These are phyloP conservation scores for Penicillium paxilli DNA, from an alignment of 495 filamentous ascomycete genomes.

Conservation along the genomic window DNA sequence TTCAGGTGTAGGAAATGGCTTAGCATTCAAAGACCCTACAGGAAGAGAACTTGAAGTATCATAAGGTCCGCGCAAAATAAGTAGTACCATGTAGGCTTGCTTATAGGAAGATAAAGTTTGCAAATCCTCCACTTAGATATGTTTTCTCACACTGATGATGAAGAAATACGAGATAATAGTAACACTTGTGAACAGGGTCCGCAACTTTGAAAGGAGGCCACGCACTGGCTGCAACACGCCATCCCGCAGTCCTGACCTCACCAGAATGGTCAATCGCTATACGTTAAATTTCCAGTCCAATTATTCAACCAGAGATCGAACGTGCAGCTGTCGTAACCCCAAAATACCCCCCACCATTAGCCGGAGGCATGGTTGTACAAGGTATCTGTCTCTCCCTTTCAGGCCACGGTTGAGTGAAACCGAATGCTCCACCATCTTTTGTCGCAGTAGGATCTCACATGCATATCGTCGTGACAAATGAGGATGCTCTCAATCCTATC, in stretches of 20 bases:
- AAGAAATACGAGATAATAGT: background rate
- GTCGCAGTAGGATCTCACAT: conserved; percentile 9
- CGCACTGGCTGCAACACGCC: background rate
- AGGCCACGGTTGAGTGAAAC: conserved; percentile 6
- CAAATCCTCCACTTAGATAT: no score
- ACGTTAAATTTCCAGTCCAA: background rate
- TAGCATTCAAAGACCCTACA: no score
- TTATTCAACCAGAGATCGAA: background rate
- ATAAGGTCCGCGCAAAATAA: no score
- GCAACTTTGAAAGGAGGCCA: background rate
- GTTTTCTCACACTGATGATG: no score
- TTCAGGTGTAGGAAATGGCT: no score
- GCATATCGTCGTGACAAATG: background rate
- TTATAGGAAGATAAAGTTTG: no score
- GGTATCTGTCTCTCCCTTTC: background rate
- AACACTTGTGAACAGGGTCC: no score
- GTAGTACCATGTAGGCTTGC: no score
- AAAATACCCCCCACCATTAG: conserved; percentile 11
- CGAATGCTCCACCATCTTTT: conserved; percentile 2
- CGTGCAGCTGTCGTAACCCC: conserved; percentile 1
- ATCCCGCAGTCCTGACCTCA: background rate
- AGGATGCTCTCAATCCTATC: background rate
- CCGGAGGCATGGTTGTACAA: conserved; percentile 6
- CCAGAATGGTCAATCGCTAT: background rate
- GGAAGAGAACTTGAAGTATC: background rate